Evolutionary conservation across 2,329 filamentous ascomycete genomes (phyloP).

Genomic region (Diaporthe amygdali): DNA sequence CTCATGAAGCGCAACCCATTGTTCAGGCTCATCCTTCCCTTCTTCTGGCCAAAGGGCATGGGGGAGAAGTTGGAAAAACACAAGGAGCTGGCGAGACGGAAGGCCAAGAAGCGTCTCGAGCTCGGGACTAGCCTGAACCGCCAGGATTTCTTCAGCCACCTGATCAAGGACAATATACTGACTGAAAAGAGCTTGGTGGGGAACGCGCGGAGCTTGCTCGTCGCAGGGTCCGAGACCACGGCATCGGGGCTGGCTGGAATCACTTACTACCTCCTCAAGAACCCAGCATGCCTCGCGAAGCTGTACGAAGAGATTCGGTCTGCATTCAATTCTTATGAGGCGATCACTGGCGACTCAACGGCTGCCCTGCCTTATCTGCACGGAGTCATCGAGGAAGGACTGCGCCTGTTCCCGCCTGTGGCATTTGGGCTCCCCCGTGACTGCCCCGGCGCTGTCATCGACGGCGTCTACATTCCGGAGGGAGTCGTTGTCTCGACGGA

Average conservation of each 20-base stretch:
- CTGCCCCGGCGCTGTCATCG: conserved; percentile 38
- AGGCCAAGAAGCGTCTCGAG: conserved; percentile 28
- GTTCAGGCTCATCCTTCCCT: background rate
- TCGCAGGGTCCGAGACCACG: too few species aligned
- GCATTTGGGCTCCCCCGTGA: conserved; percentile 33
- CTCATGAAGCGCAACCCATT: background rate
- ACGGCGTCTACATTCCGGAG: conserved; percentile 36
- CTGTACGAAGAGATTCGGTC: conserved; percentile 43
- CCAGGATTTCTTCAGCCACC: conserved; percentile 28
- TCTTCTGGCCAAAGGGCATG: conserved; percentile 17
- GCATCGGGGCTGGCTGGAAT: conserved; percentile 35
- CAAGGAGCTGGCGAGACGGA: conserved; percentile 28
- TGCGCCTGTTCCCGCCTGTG: conserved; percentile 40
- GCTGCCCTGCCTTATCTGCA: conserved; percentile 41
- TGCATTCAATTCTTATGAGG: conserved; percentile 36
- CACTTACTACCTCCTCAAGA: conserved; percentile 34
- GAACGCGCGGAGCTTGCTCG: too few species aligned
- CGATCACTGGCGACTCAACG: conserved; percentile 40
- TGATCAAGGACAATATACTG: too few species aligned
- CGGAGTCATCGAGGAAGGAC: conserved; percentile 39
- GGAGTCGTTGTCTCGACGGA: conserved; percentile 45
- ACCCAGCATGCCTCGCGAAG: conserved; percentile 35
- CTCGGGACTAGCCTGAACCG: conserved; percentile 16
- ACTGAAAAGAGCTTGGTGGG: too few species aligned
- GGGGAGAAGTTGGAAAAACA: conserved; percentile 17